Conservation (phyloP, 2,329 filamentous ascomycete genomes). For the Alternaria consortialis region DNA sequence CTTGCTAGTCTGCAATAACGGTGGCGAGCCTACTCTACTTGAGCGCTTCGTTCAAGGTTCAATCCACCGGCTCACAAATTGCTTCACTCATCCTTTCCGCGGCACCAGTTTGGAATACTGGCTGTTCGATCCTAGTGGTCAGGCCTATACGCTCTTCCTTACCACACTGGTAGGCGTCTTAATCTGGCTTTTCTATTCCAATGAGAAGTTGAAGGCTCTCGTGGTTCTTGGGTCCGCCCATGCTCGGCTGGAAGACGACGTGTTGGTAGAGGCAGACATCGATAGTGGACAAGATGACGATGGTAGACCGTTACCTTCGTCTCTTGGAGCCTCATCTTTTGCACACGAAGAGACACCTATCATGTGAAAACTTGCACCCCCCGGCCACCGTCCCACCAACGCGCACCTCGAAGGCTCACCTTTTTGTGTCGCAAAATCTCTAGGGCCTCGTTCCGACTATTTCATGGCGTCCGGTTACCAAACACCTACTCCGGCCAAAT, state of each 20-base stretch:
- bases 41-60: neutral
- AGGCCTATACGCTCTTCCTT: neutral
- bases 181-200: neutral
- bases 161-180: neutral
- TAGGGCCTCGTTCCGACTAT: neutral
- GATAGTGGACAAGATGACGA: neutral
- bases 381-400: neutral
- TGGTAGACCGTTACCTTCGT: too few species aligned
- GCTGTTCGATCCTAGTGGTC: neutral
- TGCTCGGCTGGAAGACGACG: neutral
- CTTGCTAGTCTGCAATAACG: neutral
- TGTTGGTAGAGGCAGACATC: neutral
- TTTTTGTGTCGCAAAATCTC: neutral
- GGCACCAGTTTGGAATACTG: neutral
- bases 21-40: neutral
- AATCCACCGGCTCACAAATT: neutral
- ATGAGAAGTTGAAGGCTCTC: neutral
- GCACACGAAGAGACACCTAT: neutral
- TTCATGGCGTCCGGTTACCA: neutral
- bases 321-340: neutral
- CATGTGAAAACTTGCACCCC: constrained; percentile 3
- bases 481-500: neutral
- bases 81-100: neutral
- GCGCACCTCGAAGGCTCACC: neutral
- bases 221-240: neutral